Conservation (phyloP, 768 basidiomycete species). For the Boletus fagicola region DNA sequence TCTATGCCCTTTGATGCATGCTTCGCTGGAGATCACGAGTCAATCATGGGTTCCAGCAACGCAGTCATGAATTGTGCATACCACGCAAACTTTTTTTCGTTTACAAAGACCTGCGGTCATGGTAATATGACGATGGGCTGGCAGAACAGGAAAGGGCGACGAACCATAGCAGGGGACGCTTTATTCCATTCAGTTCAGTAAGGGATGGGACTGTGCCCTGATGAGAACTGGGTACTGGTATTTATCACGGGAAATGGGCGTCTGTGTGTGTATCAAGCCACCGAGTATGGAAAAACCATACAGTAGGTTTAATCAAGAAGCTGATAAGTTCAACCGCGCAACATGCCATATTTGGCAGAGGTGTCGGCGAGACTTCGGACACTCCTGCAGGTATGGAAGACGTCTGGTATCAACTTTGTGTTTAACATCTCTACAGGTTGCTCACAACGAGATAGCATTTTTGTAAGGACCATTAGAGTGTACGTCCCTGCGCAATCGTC, state of each 20-base stretch:
- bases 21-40: conserved; percentile 53
- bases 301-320: too few species aligned
- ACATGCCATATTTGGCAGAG: background rate
- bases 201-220: background rate
- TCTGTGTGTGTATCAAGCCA: background rate
- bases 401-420: too few species aligned
- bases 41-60: conserved; percentile 7
- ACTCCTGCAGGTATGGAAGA: too few species aligned
- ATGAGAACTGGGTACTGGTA: background rate
- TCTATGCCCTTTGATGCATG: conserved; percentile 93
- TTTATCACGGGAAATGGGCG: conserved; percentile 1
- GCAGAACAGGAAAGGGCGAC: background rate
- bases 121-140: background rate
- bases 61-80: conserved; percentile 31
- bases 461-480: too few species aligned
- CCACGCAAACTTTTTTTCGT: conserved; percentile 76
- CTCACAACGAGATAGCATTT: too few species aligned
- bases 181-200: conserved; percentile 15
- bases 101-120: conserved; percentile 60
- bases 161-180: conserved; percentile 21
- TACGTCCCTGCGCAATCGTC: too few species aligned
- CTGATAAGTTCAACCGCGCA: background rate
- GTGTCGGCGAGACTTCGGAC: background rate
- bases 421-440: too few species aligned
- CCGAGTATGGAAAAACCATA: too few species aligned